phyloP scores from a whole-genome alignment of 805 yeast species.

The Ogataea corticis region DNA sequence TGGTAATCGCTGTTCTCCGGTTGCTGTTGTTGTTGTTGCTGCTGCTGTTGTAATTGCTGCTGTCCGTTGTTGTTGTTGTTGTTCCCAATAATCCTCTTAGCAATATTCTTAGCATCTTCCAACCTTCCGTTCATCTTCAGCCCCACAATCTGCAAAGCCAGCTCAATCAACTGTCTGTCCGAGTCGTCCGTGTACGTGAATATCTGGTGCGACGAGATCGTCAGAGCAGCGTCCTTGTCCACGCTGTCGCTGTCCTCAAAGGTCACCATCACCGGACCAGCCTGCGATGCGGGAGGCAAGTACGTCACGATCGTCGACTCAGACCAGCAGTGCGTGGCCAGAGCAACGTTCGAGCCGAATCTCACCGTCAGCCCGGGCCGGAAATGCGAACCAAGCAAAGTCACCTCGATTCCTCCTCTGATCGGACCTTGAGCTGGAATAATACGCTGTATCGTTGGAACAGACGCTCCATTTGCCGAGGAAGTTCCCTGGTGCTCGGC shows the following conservation, averaged over 20 bases:
- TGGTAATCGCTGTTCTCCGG: conserved; percentile 26
- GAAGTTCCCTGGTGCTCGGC: conserved; percentile 1
- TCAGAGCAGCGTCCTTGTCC: conserved; percentile 15
- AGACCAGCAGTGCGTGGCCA: conserved; percentile 95
- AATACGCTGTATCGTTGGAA: conserved; percentile 75
- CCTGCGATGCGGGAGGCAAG: conserved; percentile 84
- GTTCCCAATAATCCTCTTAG: conserved; percentile 83
- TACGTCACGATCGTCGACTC: conserved; percentile 91
- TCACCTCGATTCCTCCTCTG: conserved; percentile 95
- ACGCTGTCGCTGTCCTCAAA: conserved; percentile 42
- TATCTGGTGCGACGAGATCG: conserved; percentile 47
- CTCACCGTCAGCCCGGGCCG: conserved; percentile 78
- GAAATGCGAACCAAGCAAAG: conserved; percentile 85
- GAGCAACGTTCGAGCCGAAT: conserved; percentile 78
- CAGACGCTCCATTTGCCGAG: conserved; percentile 5
- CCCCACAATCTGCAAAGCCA: conserved; percentile 95
- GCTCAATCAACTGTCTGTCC: conserved; percentile 89
- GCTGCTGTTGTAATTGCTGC: conserved; percentile 21
- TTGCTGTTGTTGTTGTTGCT: conserved; percentile 16
- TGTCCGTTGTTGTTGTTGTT: conserved; percentile 45
- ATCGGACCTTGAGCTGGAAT: conserved; percentile 96
- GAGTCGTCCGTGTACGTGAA: conserved; percentile 95
- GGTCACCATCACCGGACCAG: conserved; percentile 93
- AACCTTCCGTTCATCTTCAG: conserved; percentile 93
- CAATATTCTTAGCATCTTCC: conserved; percentile 93